Evolutionary conservation across 805 yeast genomes (phyloP).

Genomic region (Saccharomycopsis javanensis): DNA sequence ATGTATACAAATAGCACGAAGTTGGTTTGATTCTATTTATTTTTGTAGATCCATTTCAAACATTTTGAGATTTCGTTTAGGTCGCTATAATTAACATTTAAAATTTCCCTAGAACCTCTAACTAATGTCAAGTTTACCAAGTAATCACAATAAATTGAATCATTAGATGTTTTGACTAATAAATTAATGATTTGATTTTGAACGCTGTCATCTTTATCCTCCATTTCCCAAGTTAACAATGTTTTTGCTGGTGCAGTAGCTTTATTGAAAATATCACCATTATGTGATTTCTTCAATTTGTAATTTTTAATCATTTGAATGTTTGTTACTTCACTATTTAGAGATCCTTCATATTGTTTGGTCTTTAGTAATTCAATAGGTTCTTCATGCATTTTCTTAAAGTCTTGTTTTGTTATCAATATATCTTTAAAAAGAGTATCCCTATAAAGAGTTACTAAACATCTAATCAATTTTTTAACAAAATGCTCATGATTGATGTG

Average conservation of each 20-base stretch:
- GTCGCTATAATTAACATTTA: conserved; percentile 14
- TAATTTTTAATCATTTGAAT: not conserved
- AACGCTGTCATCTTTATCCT: not conserved
- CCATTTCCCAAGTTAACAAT: not conserved
- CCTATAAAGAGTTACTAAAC: conserved; percentile 6
- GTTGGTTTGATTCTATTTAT: not conserved
- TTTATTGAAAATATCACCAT: conserved; percentile 1
- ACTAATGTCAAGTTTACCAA: conserved; percentile 4
- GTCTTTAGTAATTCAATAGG: not conserved
- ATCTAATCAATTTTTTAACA: conserved; percentile 22
- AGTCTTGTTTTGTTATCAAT: not conserved
- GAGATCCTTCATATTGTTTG: not conserved
- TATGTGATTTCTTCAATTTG: not conserved
- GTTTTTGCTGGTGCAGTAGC: conserved; percentile 4
- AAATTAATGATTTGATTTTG: not conserved
- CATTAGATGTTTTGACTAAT: conserved; percentile 5
- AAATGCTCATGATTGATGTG: conserved; percentile 45
- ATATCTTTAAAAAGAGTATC: not conserved
- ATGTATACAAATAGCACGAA: not conserved
- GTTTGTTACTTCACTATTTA: not conserved
- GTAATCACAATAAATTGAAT: conserved; percentile 8
- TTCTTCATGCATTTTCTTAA: not conserved
- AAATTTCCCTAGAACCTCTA: not conserved
- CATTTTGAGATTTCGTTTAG: conserved; percentile 11
- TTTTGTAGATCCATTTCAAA: conserved; percentile 8